Conservation (phyloP, 129 eudicot species). For the Lactuca sativa region DNA sequence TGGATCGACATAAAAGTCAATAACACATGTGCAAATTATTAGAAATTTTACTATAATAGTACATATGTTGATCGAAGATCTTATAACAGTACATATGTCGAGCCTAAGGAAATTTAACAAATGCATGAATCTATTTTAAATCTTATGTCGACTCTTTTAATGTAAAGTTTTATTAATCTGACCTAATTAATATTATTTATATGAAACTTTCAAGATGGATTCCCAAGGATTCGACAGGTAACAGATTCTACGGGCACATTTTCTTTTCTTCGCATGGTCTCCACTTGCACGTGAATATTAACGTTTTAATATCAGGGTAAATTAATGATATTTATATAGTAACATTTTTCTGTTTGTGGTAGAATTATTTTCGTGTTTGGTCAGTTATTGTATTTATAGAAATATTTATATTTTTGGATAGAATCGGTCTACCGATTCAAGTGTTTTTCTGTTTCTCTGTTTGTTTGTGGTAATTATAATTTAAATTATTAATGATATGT, state of each 20-base stretch:
- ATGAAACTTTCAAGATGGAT: background rate
- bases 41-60: background rate
- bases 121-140: background rate
- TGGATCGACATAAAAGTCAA: background rate
- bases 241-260: background rate
- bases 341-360: too few species aligned
- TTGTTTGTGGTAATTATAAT: too few species aligned
- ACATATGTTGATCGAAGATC: background rate
- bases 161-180: background rate
- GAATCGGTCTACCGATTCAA: too few species aligned
- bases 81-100: too few species aligned
- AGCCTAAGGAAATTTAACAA: too few species aligned
- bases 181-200: background rate
- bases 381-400: background rate
- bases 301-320: background rate
- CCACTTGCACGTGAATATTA: conserved; percentile 17
- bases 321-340: background rate
- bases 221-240: background rate
- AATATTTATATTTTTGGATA: too few species aligned
- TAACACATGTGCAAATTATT: background rate
- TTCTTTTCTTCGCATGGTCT: conserved; percentile 11
- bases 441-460: too few species aligned
- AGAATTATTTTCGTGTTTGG: background rate
- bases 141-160: background rate
- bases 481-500: too few species aligned